Base-by-base conservation (phyloP, 768 basidiomycete species). In the Hygrophoropsis aurantiaca region DNA sequence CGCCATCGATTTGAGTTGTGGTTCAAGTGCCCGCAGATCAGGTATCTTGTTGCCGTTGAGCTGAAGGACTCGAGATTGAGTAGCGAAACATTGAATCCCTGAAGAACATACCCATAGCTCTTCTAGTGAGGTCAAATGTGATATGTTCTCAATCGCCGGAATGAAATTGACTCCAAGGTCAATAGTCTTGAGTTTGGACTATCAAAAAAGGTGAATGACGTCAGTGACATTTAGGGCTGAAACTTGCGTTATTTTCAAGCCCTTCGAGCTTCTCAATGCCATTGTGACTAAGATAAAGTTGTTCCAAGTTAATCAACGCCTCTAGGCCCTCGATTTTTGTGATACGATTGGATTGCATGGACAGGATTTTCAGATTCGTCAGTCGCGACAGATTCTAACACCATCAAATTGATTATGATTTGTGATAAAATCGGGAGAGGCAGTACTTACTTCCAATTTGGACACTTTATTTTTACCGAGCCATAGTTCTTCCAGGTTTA, bases 391-490 rank as follows among this genome's bases (percentile, higher is more conserved):
- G 68, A 53, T 87, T 86, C 90, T 95, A 53, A 40, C 15, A 42
- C n/a, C n/a, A n/a, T n/a, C 15, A 5, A 26, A 40, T 26, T 2
- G 27, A 32, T 11, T n/a, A 30, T 33, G 43, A 18, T 24, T 33
- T 25, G 21, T 16, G 15, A 27, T 20, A 35, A 38, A 8, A 53
- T 40, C 42, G 32, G 18, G 25, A 44, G 24, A 36, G 11, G 18
- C 15, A 26, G 24, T 33, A 13, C 59, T 34, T 53, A 90, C 91
- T 77, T 94, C 88, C 4, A 99, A 78, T 63, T 81, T 85, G 5
- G 84, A 64, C 48, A 99, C 91, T 72, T 97, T 99, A 65, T 99
- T 99, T 77, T 99, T 99, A 7, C 97, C 97, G 3, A 98, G 69
- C 93, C 95, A 98, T 3, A 99, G 73, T 58, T 97, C 94, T 55